Conservation (phyloP, 1,284 basidiomycete species). For the Apiotrichum mycotoxinovorans region DNA sequence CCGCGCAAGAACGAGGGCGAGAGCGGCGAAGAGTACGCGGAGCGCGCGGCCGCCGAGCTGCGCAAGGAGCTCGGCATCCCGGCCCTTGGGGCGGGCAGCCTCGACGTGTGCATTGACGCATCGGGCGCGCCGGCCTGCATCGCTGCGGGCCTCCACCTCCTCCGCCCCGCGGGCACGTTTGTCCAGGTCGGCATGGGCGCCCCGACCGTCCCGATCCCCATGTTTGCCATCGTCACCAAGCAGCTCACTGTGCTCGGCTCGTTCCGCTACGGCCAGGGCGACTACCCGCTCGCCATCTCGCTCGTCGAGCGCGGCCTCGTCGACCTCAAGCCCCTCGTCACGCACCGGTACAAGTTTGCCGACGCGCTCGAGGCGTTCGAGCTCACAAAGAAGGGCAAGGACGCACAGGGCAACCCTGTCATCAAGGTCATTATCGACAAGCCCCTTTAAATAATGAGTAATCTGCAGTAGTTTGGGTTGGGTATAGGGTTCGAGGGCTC, state of each 20-base stretch:
- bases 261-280: conserved; percentile 50
- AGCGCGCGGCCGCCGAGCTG: conserved; percentile 51
- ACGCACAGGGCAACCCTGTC: conserved; percentile 55
- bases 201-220: conserved; percentile 39
- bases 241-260: conserved; percentile 46
- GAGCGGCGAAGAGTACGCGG: conserved; percentile 63
- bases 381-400: conserved; percentile 62
- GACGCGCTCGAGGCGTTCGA: conserved; percentile 57
- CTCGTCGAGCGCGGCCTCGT: conserved; percentile 55
- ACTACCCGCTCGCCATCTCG: conserved; percentile 55
- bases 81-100: conserved; percentile 50
- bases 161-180: conserved; percentile 59
- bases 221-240: conserved; percentile 46
- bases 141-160: conserved; percentile 56
- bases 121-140: conserved; percentile 63
- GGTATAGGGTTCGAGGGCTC: too few species aligned
- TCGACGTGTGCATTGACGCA: conserved; percentile 61
- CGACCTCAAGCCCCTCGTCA: conserved; percentile 55
- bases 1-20: conserved; percentile 62
- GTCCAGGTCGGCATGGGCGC: conserved; percentile 50
- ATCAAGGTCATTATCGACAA: conserved; percentile 49
- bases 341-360: conserved; percentile 59
- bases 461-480: not conserved
- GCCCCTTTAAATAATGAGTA: not conserved
- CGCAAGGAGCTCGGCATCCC: conserved; percentile 51